Evolutionary conservation across 1,284 basidiomycete species (phyloP).

Genomic region (Ceratobasidium sp.): DNA sequence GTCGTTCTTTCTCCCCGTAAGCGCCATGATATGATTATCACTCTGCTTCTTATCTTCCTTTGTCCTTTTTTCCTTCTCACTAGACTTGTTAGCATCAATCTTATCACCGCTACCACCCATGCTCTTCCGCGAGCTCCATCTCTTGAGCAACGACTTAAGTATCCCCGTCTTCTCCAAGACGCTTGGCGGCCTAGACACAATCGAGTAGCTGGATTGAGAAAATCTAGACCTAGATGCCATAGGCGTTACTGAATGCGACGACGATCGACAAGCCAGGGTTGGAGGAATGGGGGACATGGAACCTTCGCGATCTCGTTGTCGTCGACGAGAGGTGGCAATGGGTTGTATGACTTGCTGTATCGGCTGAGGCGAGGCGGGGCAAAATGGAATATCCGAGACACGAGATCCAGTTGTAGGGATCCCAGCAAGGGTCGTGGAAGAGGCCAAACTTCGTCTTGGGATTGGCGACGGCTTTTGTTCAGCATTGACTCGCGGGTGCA

Average conservation of each 20-base stretch:
- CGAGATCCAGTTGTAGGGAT: constrained; percentile 72
- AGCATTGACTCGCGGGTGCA: constrained; percentile 49
- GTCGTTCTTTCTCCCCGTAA: constrained; percentile 88
- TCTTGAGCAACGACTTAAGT: constrained; percentile 79
- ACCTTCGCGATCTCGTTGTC: constrained; percentile 50
- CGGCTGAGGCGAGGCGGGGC: constrained; percentile 87
- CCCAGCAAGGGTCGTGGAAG: constrained; percentile 81
- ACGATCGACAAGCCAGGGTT: constrained; percentile 48
- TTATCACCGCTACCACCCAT: constrained; percentile 62
- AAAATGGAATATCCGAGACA: constrained; percentile 92
- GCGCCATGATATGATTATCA: constrained; percentile 81
- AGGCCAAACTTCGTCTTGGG: constrained; percentile 83
- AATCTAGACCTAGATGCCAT: constrained; percentile 60
- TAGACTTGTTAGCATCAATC: constrained; percentile 50
- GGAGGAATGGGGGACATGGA: constrained; percentile 57
- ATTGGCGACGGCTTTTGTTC: constrained; percentile 49
- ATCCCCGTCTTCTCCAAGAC: constrained; percentile 76
- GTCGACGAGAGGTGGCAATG: constrained; percentile 59
- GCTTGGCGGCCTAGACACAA: constrained; percentile 51
- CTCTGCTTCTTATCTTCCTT: constrained; percentile 81
- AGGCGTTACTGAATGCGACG: constrained; percentile 54
- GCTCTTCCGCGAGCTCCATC: constrained; percentile 79
- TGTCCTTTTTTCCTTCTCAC: constrained; percentile 53
- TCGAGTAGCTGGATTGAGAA: constrained; percentile 52
- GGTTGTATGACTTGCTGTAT: constrained; percentile 83